Evolutionary conservation across 2,329 filamentous ascomycete species (phyloP), one percentile per base, ranked within the genome.

Genomic region (Claviceps quebecensis): DNA sequence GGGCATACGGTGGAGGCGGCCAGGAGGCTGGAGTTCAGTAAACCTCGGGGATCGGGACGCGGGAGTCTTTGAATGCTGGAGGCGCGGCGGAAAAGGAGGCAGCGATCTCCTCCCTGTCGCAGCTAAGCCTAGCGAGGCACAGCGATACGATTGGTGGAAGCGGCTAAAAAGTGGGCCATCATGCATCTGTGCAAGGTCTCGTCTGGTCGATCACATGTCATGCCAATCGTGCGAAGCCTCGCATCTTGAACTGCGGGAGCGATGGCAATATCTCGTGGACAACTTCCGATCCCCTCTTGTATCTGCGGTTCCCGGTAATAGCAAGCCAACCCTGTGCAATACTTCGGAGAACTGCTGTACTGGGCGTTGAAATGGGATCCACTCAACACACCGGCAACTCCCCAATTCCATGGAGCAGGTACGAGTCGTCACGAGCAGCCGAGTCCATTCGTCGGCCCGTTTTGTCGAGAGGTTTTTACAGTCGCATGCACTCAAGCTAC

Each of bases 1-100:
- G n/a, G 16, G 14, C 8, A n/a, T 26, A 45, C 36, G 23, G 37
- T 17, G 16, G 47, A 41, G 17, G 47, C 46, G 19, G 46, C 46
- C 14, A 39, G 34, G 45, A 43, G 40, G 37, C 22, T 29, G 36
- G 22, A 41, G 22, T 22, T 22, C 40, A 43, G 19, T 43, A 19
- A 43, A 17, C 13, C 17, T 43, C 19, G 11, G 40, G 40, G 17
- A 43, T 43, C 22, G 16, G 16, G n/a, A 40, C 9, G 11, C 9
- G 29, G 2, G 19, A 43, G 40, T 23, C 40, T 13, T 13, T 34
- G 22, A 16, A 19, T 11, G 16, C 16, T 17, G 47, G 37, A 48
- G 19, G 19, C 16, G 14, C 11, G 9, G 8, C 26, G 45, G 29
- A 48, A 52, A 48, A 52, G 50, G 50, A 48, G 50, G 37, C 50